phyloP scores from a whole-genome alignment of 176 grass and related monocot species.

The Musa itinerans region DNA sequence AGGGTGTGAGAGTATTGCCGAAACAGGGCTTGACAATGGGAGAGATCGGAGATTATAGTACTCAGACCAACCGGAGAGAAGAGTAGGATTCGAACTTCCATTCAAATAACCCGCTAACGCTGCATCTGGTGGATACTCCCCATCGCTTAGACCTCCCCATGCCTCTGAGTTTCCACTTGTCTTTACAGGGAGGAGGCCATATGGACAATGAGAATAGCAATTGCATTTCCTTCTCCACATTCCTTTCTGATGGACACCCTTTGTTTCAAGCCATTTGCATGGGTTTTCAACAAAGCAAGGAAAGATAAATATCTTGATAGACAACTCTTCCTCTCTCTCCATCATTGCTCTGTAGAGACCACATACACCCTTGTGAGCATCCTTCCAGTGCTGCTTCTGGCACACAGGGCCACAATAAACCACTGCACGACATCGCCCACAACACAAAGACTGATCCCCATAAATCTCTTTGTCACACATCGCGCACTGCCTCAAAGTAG shows the following conservation, averaged over 20 bases:
- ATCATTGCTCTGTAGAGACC: slow-evolving; percentile 33
- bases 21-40: slow-evolving; percentile 30
- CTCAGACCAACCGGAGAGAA: slow-evolving; percentile 36
- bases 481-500: slow-evolving; percentile 19
- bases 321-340: slow-evolving; percentile 37
- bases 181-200: slow-evolving; percentile 31
- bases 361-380: slow-evolving; percentile 28
- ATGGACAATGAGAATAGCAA: slow-evolving; percentile 30
- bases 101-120: slow-evolving; percentile 15
- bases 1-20: slow-evolving; percentile 32
- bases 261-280: slow-evolving; percentile 35
- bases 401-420: slow-evolving; percentile 31
- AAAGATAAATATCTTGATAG: slow-evolving; percentile 39
- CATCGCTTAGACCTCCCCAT: slow-evolving; percentile 25
- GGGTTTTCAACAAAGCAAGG: slow-evolving; percentile 26
- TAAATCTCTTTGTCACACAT: slow-evolving; percentile 24
- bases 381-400: slow-evolving; percentile 44
- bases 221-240: slow-evolving; percentile 34
- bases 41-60: slow-evolving; percentile 39
- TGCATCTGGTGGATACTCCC: slow-evolving; percentile 31
- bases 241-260: slow-evolving; percentile 37
- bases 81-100: slow-evolving; percentile 20
- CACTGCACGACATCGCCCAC: slow-evolving; percentile 17
- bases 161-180: slow-evolving; percentile 14
- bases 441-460: slow-evolving; percentile 22